phyloP scores from a whole-genome alignment of 2,329 filamentous ascomycete species.

The Paecilomyces niveus region DNA sequence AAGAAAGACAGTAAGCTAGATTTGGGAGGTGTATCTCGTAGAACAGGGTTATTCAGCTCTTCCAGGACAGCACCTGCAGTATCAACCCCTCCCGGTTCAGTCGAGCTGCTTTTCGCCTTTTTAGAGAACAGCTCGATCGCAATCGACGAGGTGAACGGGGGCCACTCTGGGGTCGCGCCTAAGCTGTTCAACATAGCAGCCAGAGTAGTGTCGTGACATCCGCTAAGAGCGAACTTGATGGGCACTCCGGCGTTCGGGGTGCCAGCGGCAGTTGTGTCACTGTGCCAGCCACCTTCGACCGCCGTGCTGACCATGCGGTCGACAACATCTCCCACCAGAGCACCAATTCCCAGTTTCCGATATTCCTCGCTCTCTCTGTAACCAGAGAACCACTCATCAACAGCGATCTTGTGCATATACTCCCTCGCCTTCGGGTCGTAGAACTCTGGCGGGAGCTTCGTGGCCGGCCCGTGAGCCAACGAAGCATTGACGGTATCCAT shows the following conservation, averaged over 20 bases:
- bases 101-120: constrained; percentile 15
- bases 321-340: constrained; percentile 75
- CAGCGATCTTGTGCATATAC: constrained; percentile 64
- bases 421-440: constrained; percentile 67
- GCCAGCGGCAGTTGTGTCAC: constrained; percentile 46
- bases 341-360: constrained; percentile 79
- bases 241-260: constrained; percentile 33
- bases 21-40: constrained; percentile 13
- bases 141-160: constrained; percentile 86
- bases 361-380: constrained; percentile 82
- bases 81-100: background rate
- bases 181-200: constrained; percentile 70
- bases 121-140: constrained; percentile 82
- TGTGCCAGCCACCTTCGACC: constrained; percentile 50
- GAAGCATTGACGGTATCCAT: constrained; percentile 93
- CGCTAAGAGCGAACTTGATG: constrained; percentile 69
- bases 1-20: constrained; percentile 26
- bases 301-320: constrained; percentile 61
- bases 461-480: constrained; percentile 72
- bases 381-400: constrained; percentile 90
- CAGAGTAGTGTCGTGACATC: constrained; percentile 91
- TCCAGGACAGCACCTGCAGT: constrained; percentile 15
- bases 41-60: constrained; percentile 16
- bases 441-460: constrained; percentile 74
- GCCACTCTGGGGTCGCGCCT: constrained; percentile 71